Evolutionary conservation across 768 basidiomycete species (phyloP), one percentile per base, ranked within the genome.

Genomic region (Pisolithus microcarpus): DNA sequence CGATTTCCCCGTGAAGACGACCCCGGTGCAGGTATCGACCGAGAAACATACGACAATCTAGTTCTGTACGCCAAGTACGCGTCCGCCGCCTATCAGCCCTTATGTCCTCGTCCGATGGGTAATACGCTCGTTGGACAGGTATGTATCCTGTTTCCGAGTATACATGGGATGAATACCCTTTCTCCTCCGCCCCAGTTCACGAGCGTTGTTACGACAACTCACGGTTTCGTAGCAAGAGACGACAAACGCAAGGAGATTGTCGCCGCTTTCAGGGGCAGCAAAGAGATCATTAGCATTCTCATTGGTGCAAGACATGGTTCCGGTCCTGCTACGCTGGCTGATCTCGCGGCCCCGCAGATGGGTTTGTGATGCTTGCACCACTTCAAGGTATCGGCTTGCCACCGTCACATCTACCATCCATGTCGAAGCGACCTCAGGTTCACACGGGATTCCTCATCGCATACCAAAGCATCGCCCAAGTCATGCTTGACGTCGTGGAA

Each of bases 61-160:
- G 71, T 70, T 50, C 67, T 64, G 13, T 78, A 73, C 55, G 68
- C 73, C 1, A 76, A 75, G 56, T 80, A 77, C 55, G 72, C 78
- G 6, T 79, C 77, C 6, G 75, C 75, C 2, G 70, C 70, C 16
- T 78, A 79, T 54, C 75, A 75, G 48, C 48, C 63, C 23, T 34
- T 75, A 7, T 79, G 77, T 50, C 74, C 72, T 5, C 62, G 64
- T 9, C 79, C 79, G n/a, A 60, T 78, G 52, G 77, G 79, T 3
- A 76, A 71, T 36, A 65, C 54, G 7, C 68, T 79, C 37, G 53
- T 80, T 26, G 38, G 53, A n/a, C 56, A 67, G 60, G 78, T 77
- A 34, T 48, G 72, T 60, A 21, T 28, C 19, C 18, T 18, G 9
- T 30, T 19, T 50, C 24, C 3, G 7, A 3, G 10, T 28, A 39